Conservation (phyloP, 805 yeast species). For the Hanseniaspora meyeri region DNA sequence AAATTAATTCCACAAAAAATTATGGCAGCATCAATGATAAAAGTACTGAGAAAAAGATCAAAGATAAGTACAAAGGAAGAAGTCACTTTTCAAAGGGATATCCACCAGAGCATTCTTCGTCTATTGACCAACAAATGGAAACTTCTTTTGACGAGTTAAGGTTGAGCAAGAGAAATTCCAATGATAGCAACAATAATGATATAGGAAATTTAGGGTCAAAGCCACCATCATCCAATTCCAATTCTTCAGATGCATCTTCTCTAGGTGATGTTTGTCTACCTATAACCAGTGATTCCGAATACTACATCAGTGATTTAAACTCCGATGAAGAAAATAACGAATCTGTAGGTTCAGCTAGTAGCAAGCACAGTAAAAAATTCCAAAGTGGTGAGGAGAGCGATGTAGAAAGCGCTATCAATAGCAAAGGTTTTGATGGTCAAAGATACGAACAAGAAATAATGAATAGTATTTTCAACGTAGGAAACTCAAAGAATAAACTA, state of each 20-base stretch:
- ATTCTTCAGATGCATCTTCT: constrained; percentile 47
- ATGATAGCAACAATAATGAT: constrained; percentile 15
- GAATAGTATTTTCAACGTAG: background rate
- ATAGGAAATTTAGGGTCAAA: constrained; percentile 31
- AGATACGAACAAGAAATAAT: constrained; percentile 10
- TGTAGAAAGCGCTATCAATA: background rate
- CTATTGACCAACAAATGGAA: constrained; percentile 41
- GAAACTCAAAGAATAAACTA: background rate
- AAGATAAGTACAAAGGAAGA: constrained; percentile 13
- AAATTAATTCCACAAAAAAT: background rate
- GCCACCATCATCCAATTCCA: constrained; percentile 30
- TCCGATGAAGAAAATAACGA: constrained; percentile 11
- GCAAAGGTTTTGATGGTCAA: constrained; percentile 8
- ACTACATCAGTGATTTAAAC: constrained; percentile 19
- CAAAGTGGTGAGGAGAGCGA: background rate
- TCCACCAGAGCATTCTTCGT: constrained; percentile 7
- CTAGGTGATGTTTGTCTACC: constrained; percentile 90
- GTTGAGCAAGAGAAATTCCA: constrained; percentile 4
- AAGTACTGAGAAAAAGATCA: background rate
- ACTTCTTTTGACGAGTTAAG: constrained; percentile 5
- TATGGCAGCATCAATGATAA: constrained; percentile 6
- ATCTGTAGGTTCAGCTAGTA: background rate
- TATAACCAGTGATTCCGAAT: constrained; percentile 37
- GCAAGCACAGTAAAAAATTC: background rate
- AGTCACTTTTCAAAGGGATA: background rate